Conservation (phyloP, 1,284 basidiomycete genomes). For the Phaffia rhodozyma region DNA sequence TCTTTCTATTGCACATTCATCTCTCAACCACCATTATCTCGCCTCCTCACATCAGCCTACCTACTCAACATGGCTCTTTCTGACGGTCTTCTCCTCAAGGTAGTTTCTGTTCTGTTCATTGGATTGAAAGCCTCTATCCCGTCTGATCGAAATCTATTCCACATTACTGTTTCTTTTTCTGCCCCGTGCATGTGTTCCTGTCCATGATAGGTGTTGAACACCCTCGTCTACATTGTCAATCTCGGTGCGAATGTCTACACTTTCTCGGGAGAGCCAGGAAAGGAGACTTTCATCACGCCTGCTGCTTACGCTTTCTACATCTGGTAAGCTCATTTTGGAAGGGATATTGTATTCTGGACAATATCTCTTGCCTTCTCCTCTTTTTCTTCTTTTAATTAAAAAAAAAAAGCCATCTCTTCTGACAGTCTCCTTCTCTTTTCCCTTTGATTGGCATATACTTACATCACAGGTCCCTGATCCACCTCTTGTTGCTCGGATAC, state of each 20-base stretch:
- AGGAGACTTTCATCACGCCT: slow-evolving; percentile 80
- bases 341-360: background rate
- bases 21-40: no score
- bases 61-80: slow-evolving; percentile 29
- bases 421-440: slow-evolving; percentile 22
- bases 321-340: slow-evolving; percentile 37
- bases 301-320: slow-evolving; percentile 76
- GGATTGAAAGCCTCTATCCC: background rate
- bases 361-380: background rate
- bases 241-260: slow-evolving; percentile 38
- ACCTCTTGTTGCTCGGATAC: slow-evolving; percentile 73
- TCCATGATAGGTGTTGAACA: background rate
- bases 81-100: slow-evolving; percentile 68
- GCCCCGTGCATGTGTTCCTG: background rate
- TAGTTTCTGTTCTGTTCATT: slow-evolving; percentile 26
- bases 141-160: background rate
- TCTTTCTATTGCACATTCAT: no score
- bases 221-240: background rate
- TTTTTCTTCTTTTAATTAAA: background rate
- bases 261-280: slow-evolving; percentile 38
- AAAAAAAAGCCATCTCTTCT: slow-evolving; percentile 6
- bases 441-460: background rate
- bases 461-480: slow-evolving; percentile 51
- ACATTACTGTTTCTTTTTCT: background rate
- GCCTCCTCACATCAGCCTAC: no score